Base-by-base conservation (phyloP, 768 basidiomycete species). In the Tricholoma saponaceum region DNA sequence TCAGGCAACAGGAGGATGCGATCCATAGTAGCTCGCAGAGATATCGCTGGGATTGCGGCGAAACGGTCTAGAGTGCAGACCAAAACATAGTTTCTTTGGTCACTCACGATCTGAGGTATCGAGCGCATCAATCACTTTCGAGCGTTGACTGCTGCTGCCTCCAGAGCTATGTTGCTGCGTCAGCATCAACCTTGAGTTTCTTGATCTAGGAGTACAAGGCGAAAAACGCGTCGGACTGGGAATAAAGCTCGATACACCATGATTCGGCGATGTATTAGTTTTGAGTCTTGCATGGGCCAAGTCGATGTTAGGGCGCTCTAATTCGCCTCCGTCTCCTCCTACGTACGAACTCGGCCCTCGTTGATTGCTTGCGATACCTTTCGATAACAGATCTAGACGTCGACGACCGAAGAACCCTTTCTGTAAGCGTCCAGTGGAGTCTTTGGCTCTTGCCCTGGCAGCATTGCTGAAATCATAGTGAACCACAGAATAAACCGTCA, bases 371-470 rank as follows among this genome's bases (percentile, higher is more conserved):
- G 65, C 58, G 8, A 80, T 66, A 3, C 78, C 75, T 58, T 76
- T 74, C 2, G 79, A 73, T 10, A 83, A 65, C 57, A 86, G 70
- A 59, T 84, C 72, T 32, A 89, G 75, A 25, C 82, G 79, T 61
- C 84, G 82, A 55, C 78, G 79, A 32, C 83, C 79, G 62, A 90
- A 90, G 59, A 83, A 82, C 16, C 72, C 74, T 58, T 80, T 86
- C 59, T 89, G 84, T 28, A 76, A 69, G 54, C 82, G 80, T 13
- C 80, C 76, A 5, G 78, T 70, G 10, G 77, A 66, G 58, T 90
- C 87, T 64, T 76, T 87, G 4, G 76, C 76, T 54, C 83, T 80
- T 0, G 83, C 76, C 66, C 79, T 83, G 18, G 81, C 82, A 0
- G 76, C 75, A 64, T 83, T 89, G 63, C 88, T 89, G 56, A 32